Evolutionary conservation across 176 grass and related monocot species (phyloP), one percentile per base, ranked within the genome.

Genomic region (Oryza nivara): DNA sequence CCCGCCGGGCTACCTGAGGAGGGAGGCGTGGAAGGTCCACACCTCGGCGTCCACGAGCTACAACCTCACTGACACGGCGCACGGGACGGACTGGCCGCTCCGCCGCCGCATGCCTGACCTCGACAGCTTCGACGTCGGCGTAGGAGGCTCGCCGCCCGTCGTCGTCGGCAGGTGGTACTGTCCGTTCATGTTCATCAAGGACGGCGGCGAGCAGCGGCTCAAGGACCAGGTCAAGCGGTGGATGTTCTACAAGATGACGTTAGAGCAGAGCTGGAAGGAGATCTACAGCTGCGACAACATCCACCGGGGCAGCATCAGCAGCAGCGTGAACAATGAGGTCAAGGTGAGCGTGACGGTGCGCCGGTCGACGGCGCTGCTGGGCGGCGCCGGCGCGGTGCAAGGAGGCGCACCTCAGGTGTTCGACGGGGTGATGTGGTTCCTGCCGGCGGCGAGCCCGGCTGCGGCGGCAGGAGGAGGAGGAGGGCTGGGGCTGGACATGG

Each of bases 131-230:
- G 13, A 7, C 47, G 4, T 49, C 12, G 47, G 47, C 4, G 12
- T 4, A 8, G 13, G 47, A 0, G 13, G 47, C 47, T 49, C 47
- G 26, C 3, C 66, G 35, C 0, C 35, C 19, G n/a, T 70, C 7
- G 47, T 41, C 23, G 72, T 92, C 64, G 86, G 82, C 1, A 79
- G 10, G 11, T 92, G 90, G 86, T 88, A 86, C 72, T 63, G 41
- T 34, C 26, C 90, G 6, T 89, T 89, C 74, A 13, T 83, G 28
- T 80, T 92, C 54, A 83, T 92, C 60, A 84, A 32, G 68, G 87
- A 92, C 13, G 63, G 36, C 16, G 41, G 2, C 3, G 19, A 3
- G 9, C 28, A 16, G 35, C 1, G 28, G 28, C 58, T 80, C 56
- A 68, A 86, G 43, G 74, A 83, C 16, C 86, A 92, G 70, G 76